Base-by-base conservation (phyloP, 2,329 filamentous ascomycete genomes). In the Thyridium curvatum region DNA sequence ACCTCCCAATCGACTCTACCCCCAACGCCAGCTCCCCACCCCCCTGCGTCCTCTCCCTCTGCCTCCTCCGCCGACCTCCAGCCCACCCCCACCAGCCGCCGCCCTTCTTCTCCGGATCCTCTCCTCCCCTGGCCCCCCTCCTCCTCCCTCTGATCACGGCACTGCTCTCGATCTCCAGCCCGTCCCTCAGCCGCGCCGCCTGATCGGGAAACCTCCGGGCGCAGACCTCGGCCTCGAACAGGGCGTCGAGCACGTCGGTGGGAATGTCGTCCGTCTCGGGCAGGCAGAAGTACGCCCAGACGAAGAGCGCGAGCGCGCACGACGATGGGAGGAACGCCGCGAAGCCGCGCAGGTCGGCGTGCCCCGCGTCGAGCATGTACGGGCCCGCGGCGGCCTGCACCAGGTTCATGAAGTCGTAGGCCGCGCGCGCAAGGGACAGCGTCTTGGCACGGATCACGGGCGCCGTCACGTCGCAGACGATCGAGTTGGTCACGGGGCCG, bases 1-100 rank as follows among this genome's bases (percentile, higher is more conserved):
- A 26, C 21, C 21, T 26, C 21, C 21, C 21, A 10, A 26, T 26
- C 21, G 21, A 26, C 21, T 26, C 21, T 26, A 26, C 21, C 21
- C 21, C 21, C 10, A 26, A 10, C 6, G 21, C 21, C 10, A 26
- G 6, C 10, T 26, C 21, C 10, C 21, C n/a, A n/a, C n/a, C 21
- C 21, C 14, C 50, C 54, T 16, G 39, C 14, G 50, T 26, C 16
- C 39, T 26, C 46, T 12, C 45, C 52, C 41, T 51, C 49, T 12
- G 52, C 53, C 46, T 74, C 65, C 43, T 69, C 62, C 29, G 64
- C 57, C 14, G 84, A 61, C 34, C 81, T 60, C 32, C 69, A 68
- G 0, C 81, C 82, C 4, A 84, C 64, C 0, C 79, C 79, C 3
- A 81, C 72, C 21, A 6, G 6, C 21, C 6, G 10, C 21, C 21